phyloP scores from a whole-genome alignment of 495 filamentous ascomycete genomes.

The Aspergillus cavernicola region DNA sequence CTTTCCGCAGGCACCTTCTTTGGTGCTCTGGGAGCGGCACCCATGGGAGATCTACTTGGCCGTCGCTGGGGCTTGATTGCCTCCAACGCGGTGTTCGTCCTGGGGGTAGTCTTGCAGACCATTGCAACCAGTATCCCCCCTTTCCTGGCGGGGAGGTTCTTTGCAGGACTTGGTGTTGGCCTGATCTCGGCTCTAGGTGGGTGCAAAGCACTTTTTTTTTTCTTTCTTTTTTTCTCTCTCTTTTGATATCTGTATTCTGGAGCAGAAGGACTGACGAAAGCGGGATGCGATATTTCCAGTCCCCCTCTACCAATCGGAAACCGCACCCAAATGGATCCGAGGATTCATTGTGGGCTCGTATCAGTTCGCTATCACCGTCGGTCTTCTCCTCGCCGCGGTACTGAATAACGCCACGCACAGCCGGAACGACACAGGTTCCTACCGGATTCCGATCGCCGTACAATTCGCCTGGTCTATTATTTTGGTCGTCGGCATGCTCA shows the following conservation, averaged over 20 bases:
- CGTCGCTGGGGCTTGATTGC: conserved; percentile 34
- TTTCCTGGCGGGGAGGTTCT: conserved; percentile 47
- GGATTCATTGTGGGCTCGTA: conserved; percentile 55
- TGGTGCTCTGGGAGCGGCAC: conserved; percentile 58
- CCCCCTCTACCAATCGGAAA: conserved; percentile 70
- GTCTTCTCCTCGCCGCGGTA: background rate
- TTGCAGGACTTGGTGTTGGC: conserved; percentile 67
- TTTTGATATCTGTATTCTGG: too few species aligned
- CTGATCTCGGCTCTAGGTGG: conserved; percentile 41
- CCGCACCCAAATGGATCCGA: conserved; percentile 58
- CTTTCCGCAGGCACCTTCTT: conserved; percentile 64
- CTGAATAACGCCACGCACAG: background rate
- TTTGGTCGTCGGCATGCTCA: background rate
- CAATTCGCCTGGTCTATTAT: too few species aligned
- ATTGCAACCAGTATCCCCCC: conserved; percentile 53
- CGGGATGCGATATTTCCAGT: conserved; percentile 56
- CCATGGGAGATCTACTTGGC: conserved; percentile 49
- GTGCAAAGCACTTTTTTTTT: too few species aligned
- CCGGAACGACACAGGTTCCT: too few species aligned
- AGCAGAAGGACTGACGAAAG: too few species aligned
- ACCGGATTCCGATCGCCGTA: too few species aligned
- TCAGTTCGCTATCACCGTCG: background rate
- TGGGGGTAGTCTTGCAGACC: conserved; percentile 60
- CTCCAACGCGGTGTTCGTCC: conserved; percentile 48
- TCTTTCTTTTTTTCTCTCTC: too few species aligned